Base-by-base conservation (phyloP, 2,329 filamentous ascomycete species). In the Aspergillus quadricinctus region DNA sequence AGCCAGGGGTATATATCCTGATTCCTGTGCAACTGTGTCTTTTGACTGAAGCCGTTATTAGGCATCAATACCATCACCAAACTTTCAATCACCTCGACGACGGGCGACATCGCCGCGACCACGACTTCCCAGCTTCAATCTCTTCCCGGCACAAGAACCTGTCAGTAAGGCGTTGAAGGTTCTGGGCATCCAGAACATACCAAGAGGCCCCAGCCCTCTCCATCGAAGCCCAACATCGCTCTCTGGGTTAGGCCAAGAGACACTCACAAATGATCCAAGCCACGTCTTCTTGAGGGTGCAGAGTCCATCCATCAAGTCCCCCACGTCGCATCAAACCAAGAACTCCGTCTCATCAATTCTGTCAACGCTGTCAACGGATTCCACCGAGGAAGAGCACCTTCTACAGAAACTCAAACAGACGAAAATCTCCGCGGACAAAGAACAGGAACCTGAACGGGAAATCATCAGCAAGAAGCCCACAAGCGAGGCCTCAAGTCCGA, bases 1-100 rank as follows among this genome's bases (percentile, higher is more conserved):
- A 80, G 56, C 73, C 75, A 51, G 66, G 70, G 65, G 69, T 78
- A 71, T 62, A 70, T 69, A 29, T 55, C 63, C 14, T 14, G 29
- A 45, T 31, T 11, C n/a, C 10, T 10, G 29, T 6, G 23, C 17
- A 49, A 14, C 11, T n/a, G 21, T 43, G 11, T 46, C 27, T 19
- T 9, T 23, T 21, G 19, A 54, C 49, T 57, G 40, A 57, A 27
- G 28, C 19, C n/a, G 11, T 9, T 5, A 52, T 8, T 48, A 63
- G 60, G 27, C 45, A 43, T 21, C 49, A 7, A 27, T 55, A 1
- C 37, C 52, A 3, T 53, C 51, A 23, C 57, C 59, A 29, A 55
- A 68, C 17, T 49, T 64, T 28, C 43, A 49, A 11, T 62, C 59
- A 28, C 68, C 69, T 23, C 66, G 66, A 56, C 67, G 71, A 48